Evolutionary conservation across 1,139 yeast species (phyloP), one percentile per base, ranked within the genome.

Genomic region (Nakaseomyces delphensis): DNA sequence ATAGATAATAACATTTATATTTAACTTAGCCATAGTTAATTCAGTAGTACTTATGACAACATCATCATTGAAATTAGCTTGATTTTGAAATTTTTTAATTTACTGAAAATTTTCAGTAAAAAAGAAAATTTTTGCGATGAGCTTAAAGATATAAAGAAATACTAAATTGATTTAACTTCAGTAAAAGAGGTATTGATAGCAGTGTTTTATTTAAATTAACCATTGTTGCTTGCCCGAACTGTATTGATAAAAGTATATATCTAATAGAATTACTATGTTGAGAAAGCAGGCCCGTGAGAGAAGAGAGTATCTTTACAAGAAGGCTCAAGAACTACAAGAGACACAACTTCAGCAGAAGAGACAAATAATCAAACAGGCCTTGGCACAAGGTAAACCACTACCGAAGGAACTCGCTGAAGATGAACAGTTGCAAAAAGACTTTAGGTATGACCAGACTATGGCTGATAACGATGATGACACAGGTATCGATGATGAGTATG

Each of bases 231-330:
- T n/a, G n/a, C n/a, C n/a, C n/a, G n/a, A n/a, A n/a, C n/a, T n/a
- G n/a, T n/a, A n/a, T n/a, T n/a, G n/a, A n/a, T n/a, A n/a, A n/a
- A n/a, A n/a, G n/a, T n/a, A n/a, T n/a, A n/a, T n/a, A n/a, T n/a
- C n/a, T n/a, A n/a, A n/a, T n/a, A n/a, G n/a, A 11, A 19, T 6
- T 18, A 46, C 15, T 16, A 71, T 71, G 96, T 70, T 86, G 48
- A 76, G 98, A 66, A 79, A 84, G 69, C 95, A 87, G 60, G 96
- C 96, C 15, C 79, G 97, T 68, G 96, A 89, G 63, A 76, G 97
- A 69, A 77, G 95, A 65, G 97, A 91, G 58, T 91, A 87, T 56
- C 71, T 89, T 36, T 91, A 85, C 68, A 74, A 89, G 44, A 87
- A 89, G 60, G 84, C 96, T 0, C 77, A 85, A 38, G 94, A 86